Conservation (phyloP, 495 filamentous ascomycete species). For the Xanthoparmelia taractica region DNA sequence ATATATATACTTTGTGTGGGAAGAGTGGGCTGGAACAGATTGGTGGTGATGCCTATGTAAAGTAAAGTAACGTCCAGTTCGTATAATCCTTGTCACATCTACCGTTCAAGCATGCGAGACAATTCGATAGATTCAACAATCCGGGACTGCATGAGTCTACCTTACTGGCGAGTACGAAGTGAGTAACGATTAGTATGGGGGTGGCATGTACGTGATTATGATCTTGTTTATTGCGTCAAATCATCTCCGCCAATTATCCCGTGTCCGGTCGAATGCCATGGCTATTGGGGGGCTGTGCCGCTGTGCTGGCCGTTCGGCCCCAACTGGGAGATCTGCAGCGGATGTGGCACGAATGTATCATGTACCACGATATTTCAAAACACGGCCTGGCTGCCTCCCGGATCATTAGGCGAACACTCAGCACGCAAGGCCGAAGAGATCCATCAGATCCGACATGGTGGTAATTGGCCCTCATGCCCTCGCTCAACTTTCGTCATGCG, state of each 20-base stretch:
- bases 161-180: too few species aligned
- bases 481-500: neutral
- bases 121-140: too few species aligned
- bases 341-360: neutral
- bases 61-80: too few species aligned
- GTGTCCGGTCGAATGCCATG: neutral
- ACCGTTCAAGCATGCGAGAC: neutral
- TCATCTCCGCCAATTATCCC: neutral
- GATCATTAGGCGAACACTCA: neutral
- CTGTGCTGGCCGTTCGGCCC: neutral
- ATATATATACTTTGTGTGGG: too few species aligned
- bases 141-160: too few species aligned
- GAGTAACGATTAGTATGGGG: neutral
- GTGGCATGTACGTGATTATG: neutral
- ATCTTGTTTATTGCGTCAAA: neutral
- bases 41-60: too few species aligned
- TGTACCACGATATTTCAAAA: conserved; percentile 4
- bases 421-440: neutral
- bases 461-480: neutral
- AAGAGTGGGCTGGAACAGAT: too few species aligned
- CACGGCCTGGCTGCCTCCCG: neutral
- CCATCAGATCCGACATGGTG: neutral
- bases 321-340: neutral
- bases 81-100: neutral
- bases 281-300: neutral